Evolutionary conservation across 352 stramenopile genomes (phyloP), one percentile per base, ranked within the genome.

Genomic region (Aphanomyces stellatus): DNA sequence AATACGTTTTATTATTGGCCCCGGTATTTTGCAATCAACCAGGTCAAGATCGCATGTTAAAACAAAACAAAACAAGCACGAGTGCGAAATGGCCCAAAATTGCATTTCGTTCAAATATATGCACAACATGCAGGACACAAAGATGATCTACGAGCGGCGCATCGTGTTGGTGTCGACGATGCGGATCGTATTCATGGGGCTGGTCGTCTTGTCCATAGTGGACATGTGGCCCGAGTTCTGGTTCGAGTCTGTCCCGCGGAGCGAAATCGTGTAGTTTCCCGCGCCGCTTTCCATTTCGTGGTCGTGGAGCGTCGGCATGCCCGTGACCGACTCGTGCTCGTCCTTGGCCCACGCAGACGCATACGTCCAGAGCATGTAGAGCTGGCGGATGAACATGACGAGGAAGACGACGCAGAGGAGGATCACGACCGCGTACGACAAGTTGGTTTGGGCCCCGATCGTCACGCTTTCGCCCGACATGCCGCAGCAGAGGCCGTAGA

Each of bases 151-250:
- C 19, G 11, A 15, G 19, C n/a, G 53, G 3, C 31, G 10, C 53
- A 22, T 59, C 5, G 51, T 48, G 31, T 62, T 48, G 53, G 35
- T 30, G 40, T 65, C 59, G 42, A 37, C 46, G 41, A 65, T 65
- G 35, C 59, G 59, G 25, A 65, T 65, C 46, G 59, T 65, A 28
- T 65, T 65, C 42, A 65, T 41, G 15, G 59, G 59, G 33, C 59
- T 65, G 15, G 24, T 19, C 3, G 15, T 19, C 15, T 19, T 7
- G 24, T 19, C 46, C 25, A 15, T 56, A 7, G 17, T 62, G 31
- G 19, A 8, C 1, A 13, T 8, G 1, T 57, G 35, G 34, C 30
- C 2, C 46, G 46, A 28, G 25, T 22, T 53, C 19, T 53, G 13
- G 37, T 19, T 46, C 37, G 37, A 46, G 37, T 43, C 35, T 5